These are phyloP conservation scores for Mariannaea sp. DNA, from an alignment of 2,329 filamentous ascomycete genomes.

Conservation along the genomic window DNA sequence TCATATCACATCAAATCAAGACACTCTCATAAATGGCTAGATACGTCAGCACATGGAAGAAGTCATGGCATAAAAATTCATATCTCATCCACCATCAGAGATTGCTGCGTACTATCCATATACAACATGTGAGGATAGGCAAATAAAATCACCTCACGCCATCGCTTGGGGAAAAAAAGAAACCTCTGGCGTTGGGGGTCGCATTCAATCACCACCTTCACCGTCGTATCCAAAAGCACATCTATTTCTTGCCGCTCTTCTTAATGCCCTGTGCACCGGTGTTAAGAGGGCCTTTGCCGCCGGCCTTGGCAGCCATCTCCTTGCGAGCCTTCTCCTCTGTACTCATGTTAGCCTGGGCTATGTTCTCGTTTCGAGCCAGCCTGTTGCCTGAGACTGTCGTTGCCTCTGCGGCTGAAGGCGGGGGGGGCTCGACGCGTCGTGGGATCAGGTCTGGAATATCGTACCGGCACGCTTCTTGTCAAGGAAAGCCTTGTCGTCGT, in stretches of 20 bases:
- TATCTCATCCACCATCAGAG: constrained; percentile 35
- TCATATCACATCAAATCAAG: neutral
- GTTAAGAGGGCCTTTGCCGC: constrained; percentile 88
- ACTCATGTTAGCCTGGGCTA: constrained; percentile 26
- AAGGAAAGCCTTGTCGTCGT: constrained; percentile 82
- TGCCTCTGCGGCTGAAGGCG: neutral
- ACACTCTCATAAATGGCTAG: neutral
- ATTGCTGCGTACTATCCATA: constrained; percentile 22
- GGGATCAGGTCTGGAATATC: constrained; percentile 39
- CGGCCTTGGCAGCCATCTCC: constrained; percentile 79
- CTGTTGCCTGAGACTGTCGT: neutral
- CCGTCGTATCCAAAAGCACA: constrained; percentile 2
- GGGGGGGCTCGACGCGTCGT: neutral
- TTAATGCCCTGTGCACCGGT: constrained; percentile 89
- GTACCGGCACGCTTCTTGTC: constrained; percentile 84
- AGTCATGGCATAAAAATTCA: constrained; percentile 37
- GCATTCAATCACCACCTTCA: constrained; percentile 5
- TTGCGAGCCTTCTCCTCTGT: constrained; percentile 84
- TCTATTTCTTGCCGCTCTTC: constrained; percentile 96
- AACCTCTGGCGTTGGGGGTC: neutral
- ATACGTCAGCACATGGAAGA: constrained; percentile 17
- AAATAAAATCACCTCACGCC: constrained; percentile 29
- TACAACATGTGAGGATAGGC: constrained; percentile 23
- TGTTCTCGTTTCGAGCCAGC: neutral
- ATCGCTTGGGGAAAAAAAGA: constrained; percentile 16